These are phyloP conservation scores for Cubamyces sp. DNA, from an alignment of 768 basidiomycete genomes.

Conservation along the genomic window DNA sequence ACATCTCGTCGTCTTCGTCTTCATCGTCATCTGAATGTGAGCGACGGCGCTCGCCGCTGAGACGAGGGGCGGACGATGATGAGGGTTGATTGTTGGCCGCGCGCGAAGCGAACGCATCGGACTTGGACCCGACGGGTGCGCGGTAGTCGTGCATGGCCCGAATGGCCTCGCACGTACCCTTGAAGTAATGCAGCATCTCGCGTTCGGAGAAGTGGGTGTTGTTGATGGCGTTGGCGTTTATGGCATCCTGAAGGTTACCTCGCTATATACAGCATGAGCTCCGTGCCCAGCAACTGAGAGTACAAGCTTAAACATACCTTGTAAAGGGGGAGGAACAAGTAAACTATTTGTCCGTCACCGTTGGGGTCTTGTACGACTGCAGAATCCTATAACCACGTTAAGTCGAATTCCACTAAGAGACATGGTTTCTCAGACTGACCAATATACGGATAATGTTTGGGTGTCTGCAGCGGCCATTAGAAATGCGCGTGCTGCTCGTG, in stretches of 20 bases:
- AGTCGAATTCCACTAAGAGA: constrained; percentile 16
- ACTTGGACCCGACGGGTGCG: constrained; percentile 46
- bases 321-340: constrained; percentile 94
- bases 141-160: constrained; percentile 93
- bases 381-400: constrained; percentile 64
- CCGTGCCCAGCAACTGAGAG: not conserved
- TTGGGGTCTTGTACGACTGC: constrained; percentile 93
- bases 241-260: constrained; percentile 94
- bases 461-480: constrained; percentile 55
- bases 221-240: constrained; percentile 84
- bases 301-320: constrained; percentile 53
- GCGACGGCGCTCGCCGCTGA: constrained; percentile 6
- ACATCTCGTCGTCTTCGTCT: constrained; percentile 61
- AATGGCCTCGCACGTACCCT: constrained; percentile 92
- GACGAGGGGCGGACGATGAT: constrained; percentile 12
- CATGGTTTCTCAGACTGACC: constrained; percentile 43
- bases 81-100: constrained; percentile 25
- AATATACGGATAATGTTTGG: constrained; percentile 96
- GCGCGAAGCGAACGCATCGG: constrained; percentile 27
- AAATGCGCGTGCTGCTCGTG: not conserved
- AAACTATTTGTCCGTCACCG: constrained; percentile 93
- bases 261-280: constrained; percentile 47
- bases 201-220: constrained; percentile 83
- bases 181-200: constrained; percentile 88
- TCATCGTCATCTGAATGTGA: constrained; percentile 26